Evolutionary conservation across 2,329 filamentous ascomycete species (phyloP).

Genomic region (Talaromyces sp.): DNA sequence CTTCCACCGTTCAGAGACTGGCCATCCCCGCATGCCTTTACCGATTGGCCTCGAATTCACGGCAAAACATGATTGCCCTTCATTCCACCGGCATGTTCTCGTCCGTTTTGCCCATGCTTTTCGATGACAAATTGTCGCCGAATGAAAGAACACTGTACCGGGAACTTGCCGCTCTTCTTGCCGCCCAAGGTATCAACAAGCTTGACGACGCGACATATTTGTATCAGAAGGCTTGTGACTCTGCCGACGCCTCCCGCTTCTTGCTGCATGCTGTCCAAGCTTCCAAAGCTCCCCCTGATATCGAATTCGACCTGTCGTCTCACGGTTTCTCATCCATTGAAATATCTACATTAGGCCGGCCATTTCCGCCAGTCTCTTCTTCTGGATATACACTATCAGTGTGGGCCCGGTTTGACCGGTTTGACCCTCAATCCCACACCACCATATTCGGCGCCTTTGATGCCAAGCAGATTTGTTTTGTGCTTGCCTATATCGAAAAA

Average conservation of each 20-base stretch:
- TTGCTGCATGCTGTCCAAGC: constrained; percentile 67
- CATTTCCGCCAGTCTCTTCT: constrained; percentile 77
- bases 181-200: constrained; percentile 70
- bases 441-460: constrained; percentile 96
- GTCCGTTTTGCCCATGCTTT: constrained; percentile 60
- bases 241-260: constrained; percentile 59
- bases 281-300: constrained; percentile 74
- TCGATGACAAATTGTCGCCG: constrained; percentile 51
- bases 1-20: constrained; percentile 37
- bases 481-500: constrained; percentile 89
- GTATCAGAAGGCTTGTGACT: constrained; percentile 53
- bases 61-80: constrained; percentile 66
- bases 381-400: constrained; percentile 82
- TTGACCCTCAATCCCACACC: constrained; percentile 80
- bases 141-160: constrained; percentile 58
- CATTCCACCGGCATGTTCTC: constrained; percentile 69
- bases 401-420: constrained; percentile 85
- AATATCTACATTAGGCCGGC: constrained; percentile 74
- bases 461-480: constrained; percentile 83
- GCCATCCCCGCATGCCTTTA: constrained; percentile 62
- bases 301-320: constrained; percentile 89
- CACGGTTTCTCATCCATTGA: constrained; percentile 89
- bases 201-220: constrained; percentile 82
- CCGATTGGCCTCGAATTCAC: constrained; percentile 56
- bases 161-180: constrained; percentile 62